Evolutionary conservation across 805 yeast genomes (phyloP).

Genomic region (Saccharomyces eubayanus): DNA sequence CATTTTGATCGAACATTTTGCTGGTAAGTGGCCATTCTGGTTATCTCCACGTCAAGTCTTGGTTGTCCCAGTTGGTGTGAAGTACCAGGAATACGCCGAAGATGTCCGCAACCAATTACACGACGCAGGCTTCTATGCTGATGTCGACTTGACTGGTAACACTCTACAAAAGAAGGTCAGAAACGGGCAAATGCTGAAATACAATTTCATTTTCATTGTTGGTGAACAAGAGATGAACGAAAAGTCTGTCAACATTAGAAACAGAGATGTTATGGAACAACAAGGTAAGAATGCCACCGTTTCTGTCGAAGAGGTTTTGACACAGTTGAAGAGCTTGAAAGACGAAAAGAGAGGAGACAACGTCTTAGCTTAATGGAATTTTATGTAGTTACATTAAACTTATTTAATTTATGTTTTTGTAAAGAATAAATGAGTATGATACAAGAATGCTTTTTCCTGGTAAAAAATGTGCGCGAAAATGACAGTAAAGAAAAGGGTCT

Average conservation of each 20-base stretch:
- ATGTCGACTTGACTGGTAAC: conserved; percentile 88
- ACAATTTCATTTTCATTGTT: conserved; percentile 92
- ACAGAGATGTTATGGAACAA: conserved; percentile 86
- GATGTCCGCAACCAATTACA: conserved; percentile 62
- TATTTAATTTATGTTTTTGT: not conserved
- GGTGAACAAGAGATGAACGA: conserved; percentile 88
- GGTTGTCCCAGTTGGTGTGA: conserved; percentile 94
- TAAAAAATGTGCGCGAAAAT: not conserved
- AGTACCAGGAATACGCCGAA: conserved; percentile 84
- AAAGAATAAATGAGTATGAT: not conserved
- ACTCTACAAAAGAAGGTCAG: conserved; percentile 97
- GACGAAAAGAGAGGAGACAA: conserved; percentile 71
- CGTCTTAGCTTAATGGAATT: conserved; percentile 26
- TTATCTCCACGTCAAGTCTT: conserved; percentile 96
- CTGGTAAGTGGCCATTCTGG: conserved; percentile 99
- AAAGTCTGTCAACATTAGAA: conserved; percentile 84
- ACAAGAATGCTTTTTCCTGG: not conserved
- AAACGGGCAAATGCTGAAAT: conserved; percentile 88
- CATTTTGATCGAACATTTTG: conserved; percentile 93
- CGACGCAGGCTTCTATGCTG: conserved; percentile 77
- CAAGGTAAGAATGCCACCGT: conserved; percentile 89
- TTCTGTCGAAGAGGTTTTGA: conserved; percentile 59
- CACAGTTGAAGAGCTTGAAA: conserved; percentile 59
- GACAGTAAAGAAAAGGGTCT: not conserved
- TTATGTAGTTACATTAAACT: conserved; percentile 2